Evolutionary conservation across 108 stramenopile species (phyloP).

Genomic region (Chaetoceros tenuissimus): DNA sequence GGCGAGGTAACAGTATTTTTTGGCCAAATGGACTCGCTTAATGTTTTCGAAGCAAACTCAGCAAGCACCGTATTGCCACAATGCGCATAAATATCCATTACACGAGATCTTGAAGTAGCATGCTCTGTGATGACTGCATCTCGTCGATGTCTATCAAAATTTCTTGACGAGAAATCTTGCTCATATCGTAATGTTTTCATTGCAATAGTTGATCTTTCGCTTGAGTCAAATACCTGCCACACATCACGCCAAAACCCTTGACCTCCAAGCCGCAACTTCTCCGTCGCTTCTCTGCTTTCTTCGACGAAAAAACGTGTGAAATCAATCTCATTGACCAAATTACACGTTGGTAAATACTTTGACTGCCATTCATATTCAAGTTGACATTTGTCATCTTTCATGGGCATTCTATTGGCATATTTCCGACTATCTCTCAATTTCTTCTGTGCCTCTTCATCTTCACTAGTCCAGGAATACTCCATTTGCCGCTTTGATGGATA

Average conservation of each 20-base stretch:
- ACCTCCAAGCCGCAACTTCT: conserved; percentile 12
- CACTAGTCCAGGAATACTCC: neutral
- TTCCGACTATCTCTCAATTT: neutral
- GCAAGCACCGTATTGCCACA: conserved; percentile 44
- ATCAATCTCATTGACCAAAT: neutral
- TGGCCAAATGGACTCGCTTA: conserved; percentile 12
- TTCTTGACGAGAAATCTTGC: conserved; percentile 8
- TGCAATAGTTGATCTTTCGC: conserved; percentile 1
- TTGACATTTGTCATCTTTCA: neutral
- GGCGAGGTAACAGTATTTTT: neutral
- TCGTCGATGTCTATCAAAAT: neutral
- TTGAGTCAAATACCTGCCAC: conserved; percentile 20
- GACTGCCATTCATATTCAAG: neutral
- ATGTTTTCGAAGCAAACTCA: conserved; percentile 50
- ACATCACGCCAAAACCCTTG: conserved; percentile 72
- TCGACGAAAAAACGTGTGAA: neutral
- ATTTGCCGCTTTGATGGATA: neutral
- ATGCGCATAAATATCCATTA: neutral
- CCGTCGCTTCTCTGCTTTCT: neutral
- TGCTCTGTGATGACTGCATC: neutral
- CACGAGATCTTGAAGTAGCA: neutral
- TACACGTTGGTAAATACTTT: neutral
- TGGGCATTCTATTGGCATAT: neutral
- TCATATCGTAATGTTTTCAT: conserved; percentile 25
- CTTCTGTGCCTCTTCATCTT: neutral